Conservation (phyloP, 805 yeast species). For the Starmerella riodocensis region DNA sequence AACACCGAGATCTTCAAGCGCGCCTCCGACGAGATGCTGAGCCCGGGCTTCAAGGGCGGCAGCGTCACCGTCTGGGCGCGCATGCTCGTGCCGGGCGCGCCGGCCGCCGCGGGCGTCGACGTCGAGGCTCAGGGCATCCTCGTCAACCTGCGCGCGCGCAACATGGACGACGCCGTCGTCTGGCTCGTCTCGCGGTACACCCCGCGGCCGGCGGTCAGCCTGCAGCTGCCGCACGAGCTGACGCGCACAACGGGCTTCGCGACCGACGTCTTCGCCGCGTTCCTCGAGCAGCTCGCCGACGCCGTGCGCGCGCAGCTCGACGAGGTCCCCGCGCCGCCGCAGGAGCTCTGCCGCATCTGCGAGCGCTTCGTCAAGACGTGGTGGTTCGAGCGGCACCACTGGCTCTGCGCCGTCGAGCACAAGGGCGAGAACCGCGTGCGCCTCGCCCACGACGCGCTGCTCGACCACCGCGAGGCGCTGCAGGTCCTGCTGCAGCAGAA, state of each 20-base stretch:
- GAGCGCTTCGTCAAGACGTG: slow-evolving; percentile 85
- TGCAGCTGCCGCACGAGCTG: slow-evolving; percentile 40
- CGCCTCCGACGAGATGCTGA: slow-evolving; percentile 28
- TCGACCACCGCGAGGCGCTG: slow-evolving; percentile 53
- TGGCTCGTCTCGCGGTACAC: slow-evolving; percentile 79
- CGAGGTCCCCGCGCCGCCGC: slow-evolving; percentile 58
- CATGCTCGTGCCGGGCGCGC: slow-evolving; percentile 4
- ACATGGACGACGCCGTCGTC: slow-evolving; percentile 30
- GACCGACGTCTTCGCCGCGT: slow-evolving; percentile 66
- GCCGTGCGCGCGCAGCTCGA: slow-evolving; percentile 46
- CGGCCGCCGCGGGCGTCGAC: slow-evolving; percentile 1
- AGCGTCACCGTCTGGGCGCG: slow-evolving; percentile 17
- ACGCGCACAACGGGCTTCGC: slow-evolving; percentile 81
- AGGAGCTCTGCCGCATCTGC: slow-evolving; percentile 80
- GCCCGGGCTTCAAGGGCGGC: slow-evolving; percentile 14
- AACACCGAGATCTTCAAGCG: slow-evolving; percentile 21
- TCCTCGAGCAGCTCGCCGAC: slow-evolving; percentile 51
- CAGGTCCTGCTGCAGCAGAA: slow-evolving; percentile 3
- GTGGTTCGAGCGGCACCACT: slow-evolving; percentile 91
- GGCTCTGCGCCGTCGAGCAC: slow-evolving; percentile 75
- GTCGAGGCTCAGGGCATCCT: slow-evolving; percentile 85
- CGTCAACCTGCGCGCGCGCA: slow-evolving; percentile 38
- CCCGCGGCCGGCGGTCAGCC: slow-evolving; percentile 45
- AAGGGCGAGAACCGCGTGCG: slow-evolving; percentile 66
- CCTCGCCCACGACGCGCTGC: slow-evolving; percentile 55